Evolutionary conservation across 176 grass and related monocot genomes (phyloP).

Genomic region (Puya raimondii): DNA sequence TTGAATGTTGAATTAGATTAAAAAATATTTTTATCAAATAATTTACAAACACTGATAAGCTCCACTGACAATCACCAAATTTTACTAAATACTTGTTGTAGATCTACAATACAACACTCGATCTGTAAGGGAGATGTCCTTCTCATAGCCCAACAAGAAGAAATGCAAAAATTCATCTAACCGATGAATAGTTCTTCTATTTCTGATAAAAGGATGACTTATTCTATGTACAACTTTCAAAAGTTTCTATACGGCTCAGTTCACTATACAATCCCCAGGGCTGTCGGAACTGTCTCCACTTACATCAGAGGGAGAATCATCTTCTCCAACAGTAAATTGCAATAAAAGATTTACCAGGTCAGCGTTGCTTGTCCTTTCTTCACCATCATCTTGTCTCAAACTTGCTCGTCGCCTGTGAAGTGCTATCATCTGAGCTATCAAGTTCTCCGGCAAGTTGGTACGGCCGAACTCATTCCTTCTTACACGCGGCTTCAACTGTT

Average conservation of each 20-base stretch:
- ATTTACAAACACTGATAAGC: too few species aligned
- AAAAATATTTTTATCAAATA: too few species aligned
- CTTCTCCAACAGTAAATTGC: conserved; percentile 22
- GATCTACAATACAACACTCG: too few species aligned
- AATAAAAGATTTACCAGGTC: conserved; percentile 51
- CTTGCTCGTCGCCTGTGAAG: conserved; percentile 21
- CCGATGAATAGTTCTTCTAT: background rate
- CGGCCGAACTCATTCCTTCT: conserved; percentile 44
- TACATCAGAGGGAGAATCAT: conserved; percentile 30
- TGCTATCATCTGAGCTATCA: conserved; percentile 51
- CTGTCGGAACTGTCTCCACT: conserved; percentile 42
- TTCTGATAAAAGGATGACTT: background rate
- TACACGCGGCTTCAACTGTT: conserved; percentile 25
- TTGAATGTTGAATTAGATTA: too few species aligned
- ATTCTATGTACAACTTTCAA: conserved; percentile 11
- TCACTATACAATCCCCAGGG: conserved; percentile 33
- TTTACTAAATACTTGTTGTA: too few species aligned
- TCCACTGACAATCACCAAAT: too few species aligned
- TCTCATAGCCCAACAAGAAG: too few species aligned
- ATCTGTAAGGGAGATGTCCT: too few species aligned
- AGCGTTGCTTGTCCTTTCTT: conserved; percentile 23
- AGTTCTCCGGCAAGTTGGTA: conserved; percentile 39
- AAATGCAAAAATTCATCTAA: too few species aligned
- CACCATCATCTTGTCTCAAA: conserved; percentile 24
- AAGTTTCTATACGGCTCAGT: conserved; percentile 12